Base-by-base conservation (phyloP, 495 filamentous ascomycete genomes). In the Pseudevernia furfuracea region DNA sequence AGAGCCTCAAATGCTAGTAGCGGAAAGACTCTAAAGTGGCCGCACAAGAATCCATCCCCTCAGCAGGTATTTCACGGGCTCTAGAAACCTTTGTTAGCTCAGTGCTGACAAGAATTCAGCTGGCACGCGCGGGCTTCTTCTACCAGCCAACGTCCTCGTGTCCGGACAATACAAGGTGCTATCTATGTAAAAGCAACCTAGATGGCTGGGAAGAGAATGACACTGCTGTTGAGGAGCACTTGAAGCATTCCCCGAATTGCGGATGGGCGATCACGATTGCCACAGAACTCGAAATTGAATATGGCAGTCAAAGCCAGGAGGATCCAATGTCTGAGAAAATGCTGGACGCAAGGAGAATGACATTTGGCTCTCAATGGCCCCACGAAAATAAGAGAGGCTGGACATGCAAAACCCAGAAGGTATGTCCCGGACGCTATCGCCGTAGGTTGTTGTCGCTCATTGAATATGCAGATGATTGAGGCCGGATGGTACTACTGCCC, bases 401-500 rank as follows among this genome's bases (percentile, higher is more conserved):
- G 90, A 80, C 87, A 57, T 92, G 91, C 74, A 91, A 95, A 72
- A 86, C 86, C 3, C 84, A 91, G 63, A 92, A 91, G 86, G 91
- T 92, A 81, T 36, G 76, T 36, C n/a, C 56, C 39, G 59, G 12
- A 39, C 21, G 36, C 38, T 59, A 38, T 66, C 66, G 38, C 61
- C 67, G 58, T 67, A 72, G 52, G 62, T 59, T 48, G 12, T 46
- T 32, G 52, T 58, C 66, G 67, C 70, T 70, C 59, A 74, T 63
- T 62, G 58, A 61, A 67, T 58, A 71, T 59, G 36, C 68, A 97
- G 92, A 89, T 97, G 82, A 88, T 89, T 48, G 88, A 91, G 62
- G 89, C 89, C 10, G 94, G 94, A 21, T 98, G 92, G 91, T 90
- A 89, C 72, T 96, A 92, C 74, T 91, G 90, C 41, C 94, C 94